Percentiles rank a stretch among this genome's conserved stretches.
These are phyloP conservation scores for Fusarium pseudonygamai DNA, from an alignment of 2,329 filamentous ascomycete species.

Conservation along the genomic window DNA sequence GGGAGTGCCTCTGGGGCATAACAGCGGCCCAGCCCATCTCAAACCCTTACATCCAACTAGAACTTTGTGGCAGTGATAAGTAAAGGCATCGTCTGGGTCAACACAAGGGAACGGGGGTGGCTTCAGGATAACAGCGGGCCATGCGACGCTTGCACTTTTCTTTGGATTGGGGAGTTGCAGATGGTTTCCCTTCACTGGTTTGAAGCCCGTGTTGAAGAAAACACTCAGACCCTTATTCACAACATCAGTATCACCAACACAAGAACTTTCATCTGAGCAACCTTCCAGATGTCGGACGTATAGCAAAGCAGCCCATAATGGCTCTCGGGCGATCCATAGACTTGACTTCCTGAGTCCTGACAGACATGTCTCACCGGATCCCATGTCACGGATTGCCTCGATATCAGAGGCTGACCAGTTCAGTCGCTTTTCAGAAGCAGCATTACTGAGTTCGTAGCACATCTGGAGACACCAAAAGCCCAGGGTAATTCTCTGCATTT, in stretches of 20 bases:
- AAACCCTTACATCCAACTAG: conserved; percentile 3
- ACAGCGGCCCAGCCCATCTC: conserved; percentile 1
- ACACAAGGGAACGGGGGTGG: neutral
- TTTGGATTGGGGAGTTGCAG: neutral
- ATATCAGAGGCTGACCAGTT: conserved; percentile 8
- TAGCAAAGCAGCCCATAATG: conserved; percentile 6
- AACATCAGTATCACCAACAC: conserved; percentile 9
- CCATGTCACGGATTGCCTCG: conserved; percentile 10
- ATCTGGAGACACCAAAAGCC: conserved; percentile 25
- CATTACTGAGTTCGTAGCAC: conserved; percentile 28
- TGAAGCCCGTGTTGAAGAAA: conserved; percentile 20
- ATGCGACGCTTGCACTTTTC: neutral
- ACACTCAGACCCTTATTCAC: neutral
- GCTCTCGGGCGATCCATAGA: conserved; percentile 4
- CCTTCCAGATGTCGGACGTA: conserved; percentile 13
- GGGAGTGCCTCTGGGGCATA: neutral
- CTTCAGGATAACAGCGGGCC: neutral
- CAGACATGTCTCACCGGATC: neutral
- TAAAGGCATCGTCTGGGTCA: neutral
- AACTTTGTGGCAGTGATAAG: conserved; percentile 4
- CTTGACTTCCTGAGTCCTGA: neutral
- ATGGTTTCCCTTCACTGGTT: neutral
- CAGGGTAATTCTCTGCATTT: conserved; percentile 9
- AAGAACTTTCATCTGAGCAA: neutral
- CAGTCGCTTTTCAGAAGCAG: conserved; percentile 8